Evolutionary conservation across 129 eudicot species (phyloP), one percentile per base, ranked within the genome.

Genomic region (Lonicera japonica): DNA sequence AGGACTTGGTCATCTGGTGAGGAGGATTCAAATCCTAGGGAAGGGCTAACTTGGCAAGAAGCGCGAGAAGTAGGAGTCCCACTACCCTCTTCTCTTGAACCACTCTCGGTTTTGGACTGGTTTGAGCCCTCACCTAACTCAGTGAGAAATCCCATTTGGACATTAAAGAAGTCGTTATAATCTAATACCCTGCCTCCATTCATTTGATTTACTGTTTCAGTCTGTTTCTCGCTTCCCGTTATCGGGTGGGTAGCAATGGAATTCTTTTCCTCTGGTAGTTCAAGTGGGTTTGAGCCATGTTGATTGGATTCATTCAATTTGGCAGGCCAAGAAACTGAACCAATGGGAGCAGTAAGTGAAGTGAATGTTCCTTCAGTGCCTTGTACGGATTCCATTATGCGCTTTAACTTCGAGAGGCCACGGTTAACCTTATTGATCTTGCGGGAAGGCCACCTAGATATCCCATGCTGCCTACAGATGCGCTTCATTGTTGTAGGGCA

Each of bases 401-500:
- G 81, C 82, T 92, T 92, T 54, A 92, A 73, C 80, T 87, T 92
- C 0, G 98, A 72, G 39, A 92, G 88, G 21, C 96, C 88, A 60
- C 95, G 89, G 59, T 88, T 88, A 60, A 92, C 96, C 67, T 92
- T 88, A 60, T 91, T 91, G 67, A 91, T 91, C 81, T 87, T 91
- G 61, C 96, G 95, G 70, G 98, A 87, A 36, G 96, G 99, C 99
- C 99, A 92, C 41, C 99, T 79, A 56, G 95, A 80, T 46, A 92
- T 92, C 54, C 96, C 96, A 9, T 92, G 99, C 75, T 88, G 96
- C 77, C 99, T 80, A 61, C 99, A 92, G 60, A 92, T 85, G 19
- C 99, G 91, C 80, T 92, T 92, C 99, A 92, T 87, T 38, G 99
- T 92, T 18, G 99, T 87, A 21, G 96, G 96, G 68, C 99, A 84